Conservation (phyloP, 805 yeast species). For the Torulaspora franciscae region DNA sequence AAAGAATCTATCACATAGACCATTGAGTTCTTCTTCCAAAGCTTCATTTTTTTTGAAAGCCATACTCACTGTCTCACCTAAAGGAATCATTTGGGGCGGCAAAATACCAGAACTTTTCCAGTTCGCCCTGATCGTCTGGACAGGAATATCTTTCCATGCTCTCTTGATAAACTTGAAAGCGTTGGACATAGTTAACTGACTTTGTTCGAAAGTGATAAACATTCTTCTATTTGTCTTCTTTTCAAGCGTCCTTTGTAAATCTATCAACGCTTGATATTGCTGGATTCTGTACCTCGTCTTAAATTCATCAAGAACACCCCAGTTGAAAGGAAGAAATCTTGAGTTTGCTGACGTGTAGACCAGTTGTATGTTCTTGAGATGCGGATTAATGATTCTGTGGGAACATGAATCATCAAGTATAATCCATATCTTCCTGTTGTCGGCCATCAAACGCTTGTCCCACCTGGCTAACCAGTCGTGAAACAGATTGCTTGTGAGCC, state of each 20-base stretch:
- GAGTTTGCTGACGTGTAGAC: slow-evolving; percentile 39
- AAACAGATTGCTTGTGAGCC: slow-evolving; percentile 59
- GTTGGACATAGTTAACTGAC: slow-evolving; percentile 47
- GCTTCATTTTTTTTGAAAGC: slow-evolving; percentile 36
- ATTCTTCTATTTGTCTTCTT: slow-evolving; percentile 18
- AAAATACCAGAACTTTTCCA: slow-evolving; percentile 44
- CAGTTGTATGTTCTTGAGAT: slow-evolving; percentile 41
- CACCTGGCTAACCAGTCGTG: slow-evolving; percentile 57
- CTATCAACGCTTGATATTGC: slow-evolving; percentile 44
- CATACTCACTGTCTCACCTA: slow-evolving; percentile 31
- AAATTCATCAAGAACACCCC: slow-evolving; percentile 61
- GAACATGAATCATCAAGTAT: slow-evolving; percentile 58
- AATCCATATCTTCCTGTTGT: slow-evolving; percentile 49
- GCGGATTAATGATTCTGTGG: slow-evolving; percentile 53
- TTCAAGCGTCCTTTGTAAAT: slow-evolving; percentile 28
- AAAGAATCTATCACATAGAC: slow-evolving; percentile 44
- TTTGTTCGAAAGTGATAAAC: slow-evolving; percentile 36
- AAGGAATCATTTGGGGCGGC: slow-evolving; percentile 32
- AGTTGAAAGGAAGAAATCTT: slow-evolving; percentile 54
- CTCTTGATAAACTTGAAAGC: slow-evolving; percentile 55
- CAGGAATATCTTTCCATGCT: slow-evolving; percentile 48
- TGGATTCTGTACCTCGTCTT: slow-evolving; percentile 53
- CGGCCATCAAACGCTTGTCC: slow-evolving; percentile 51
- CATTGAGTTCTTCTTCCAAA: slow-evolving; percentile 40
- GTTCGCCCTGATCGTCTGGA: slow-evolving; percentile 37